A percentile compares a stretch with the other conserved stretches of the same genome.
These are phyloP conservation scores for Houttuynia cordata DNA, from an alignment of 164 flowering plant genomes.

Conservation along the genomic window DNA sequence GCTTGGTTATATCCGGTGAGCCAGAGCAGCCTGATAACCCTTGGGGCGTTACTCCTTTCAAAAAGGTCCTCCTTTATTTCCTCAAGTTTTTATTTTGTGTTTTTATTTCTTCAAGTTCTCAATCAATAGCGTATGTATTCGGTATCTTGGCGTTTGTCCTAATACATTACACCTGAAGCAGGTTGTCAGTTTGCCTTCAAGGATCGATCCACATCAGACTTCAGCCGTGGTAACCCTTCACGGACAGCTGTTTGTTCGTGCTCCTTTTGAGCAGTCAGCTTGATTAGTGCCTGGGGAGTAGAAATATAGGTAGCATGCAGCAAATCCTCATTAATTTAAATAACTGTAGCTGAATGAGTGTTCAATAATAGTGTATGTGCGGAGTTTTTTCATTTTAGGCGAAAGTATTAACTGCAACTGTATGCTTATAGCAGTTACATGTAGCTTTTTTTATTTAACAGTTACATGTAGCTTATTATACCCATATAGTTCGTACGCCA, in stretches of 20 bases:
- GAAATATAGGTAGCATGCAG: not conserved
- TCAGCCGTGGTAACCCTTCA: slow-evolving; percentile 94
- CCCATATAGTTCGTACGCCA: no score
- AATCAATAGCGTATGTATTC: not conserved
- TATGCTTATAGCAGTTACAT: no score
- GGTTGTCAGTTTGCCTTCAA: slow-evolving; percentile 76
- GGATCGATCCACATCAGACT: slow-evolving; percentile 94
- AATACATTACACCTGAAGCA: slow-evolving; percentile 5
- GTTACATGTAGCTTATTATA: no score
- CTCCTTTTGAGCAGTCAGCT: slow-evolving; percentile 72
- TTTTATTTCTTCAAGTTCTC: not conserved
- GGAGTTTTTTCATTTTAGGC: not conserved
- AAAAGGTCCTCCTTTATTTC: no score
- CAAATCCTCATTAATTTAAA: not conserved
- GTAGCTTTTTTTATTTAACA: no score
- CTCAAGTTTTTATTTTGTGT: no score
- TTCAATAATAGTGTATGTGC: not conserved
- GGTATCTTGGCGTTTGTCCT: not conserved
- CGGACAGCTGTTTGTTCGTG: slow-evolving; percentile 90
- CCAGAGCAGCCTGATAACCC: slow-evolving; percentile 87
- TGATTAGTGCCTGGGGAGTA: slow-evolving; percentile 5
- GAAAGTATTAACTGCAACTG: not conserved
- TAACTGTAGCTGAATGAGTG: not conserved
- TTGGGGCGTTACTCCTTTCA: slow-evolving; percentile 90
- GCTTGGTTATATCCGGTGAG: slow-evolving; percentile 77